Conservation (phyloP, 176 grass and related monocot genomes). For the Rhynchospora tenuis region DNA sequence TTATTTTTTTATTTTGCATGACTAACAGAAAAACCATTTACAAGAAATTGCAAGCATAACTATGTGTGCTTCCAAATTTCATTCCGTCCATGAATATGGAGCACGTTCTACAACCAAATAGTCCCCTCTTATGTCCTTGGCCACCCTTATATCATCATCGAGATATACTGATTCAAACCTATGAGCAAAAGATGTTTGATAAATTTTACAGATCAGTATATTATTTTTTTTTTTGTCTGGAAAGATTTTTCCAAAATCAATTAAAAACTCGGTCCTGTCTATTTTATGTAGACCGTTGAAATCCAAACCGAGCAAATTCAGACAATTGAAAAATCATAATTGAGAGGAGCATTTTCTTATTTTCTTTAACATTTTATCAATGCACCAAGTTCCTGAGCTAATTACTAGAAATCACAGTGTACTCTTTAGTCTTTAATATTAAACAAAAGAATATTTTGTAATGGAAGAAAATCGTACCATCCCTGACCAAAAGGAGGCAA, state of each 20-base stretch:
- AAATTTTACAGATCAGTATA: neutral
- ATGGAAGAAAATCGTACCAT: conserved; percentile 52
- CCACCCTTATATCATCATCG: conserved; percentile 78
- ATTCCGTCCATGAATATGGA: conserved; percentile 77
- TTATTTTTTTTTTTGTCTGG: neutral
- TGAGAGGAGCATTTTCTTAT: neutral
- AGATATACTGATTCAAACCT: conserved; percentile 99
- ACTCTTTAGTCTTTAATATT: neutral
- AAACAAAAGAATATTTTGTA: neutral
- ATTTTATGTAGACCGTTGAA: neutral
- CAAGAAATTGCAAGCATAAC: neutral
- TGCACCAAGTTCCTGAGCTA: neutral
- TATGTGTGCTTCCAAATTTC: neutral
- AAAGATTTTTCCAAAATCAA: no score
- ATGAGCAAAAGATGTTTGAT: conserved; percentile 9
- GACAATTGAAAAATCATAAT: neutral
- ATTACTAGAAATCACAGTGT: neutral
- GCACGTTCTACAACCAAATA: conserved; percentile 87
- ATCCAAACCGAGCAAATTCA: neutral
- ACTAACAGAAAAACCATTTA: neutral
- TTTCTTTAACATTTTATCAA: neutral
- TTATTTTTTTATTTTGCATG: no score
- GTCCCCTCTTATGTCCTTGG: conserved; percentile 84
- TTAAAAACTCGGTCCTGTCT: neutral
- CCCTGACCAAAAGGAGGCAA: conserved; percentile 89